These are phyloP conservation scores for Nicotiana rustica DNA, from an alignment of 305 asterid species.

Conservation along the genomic window DNA sequence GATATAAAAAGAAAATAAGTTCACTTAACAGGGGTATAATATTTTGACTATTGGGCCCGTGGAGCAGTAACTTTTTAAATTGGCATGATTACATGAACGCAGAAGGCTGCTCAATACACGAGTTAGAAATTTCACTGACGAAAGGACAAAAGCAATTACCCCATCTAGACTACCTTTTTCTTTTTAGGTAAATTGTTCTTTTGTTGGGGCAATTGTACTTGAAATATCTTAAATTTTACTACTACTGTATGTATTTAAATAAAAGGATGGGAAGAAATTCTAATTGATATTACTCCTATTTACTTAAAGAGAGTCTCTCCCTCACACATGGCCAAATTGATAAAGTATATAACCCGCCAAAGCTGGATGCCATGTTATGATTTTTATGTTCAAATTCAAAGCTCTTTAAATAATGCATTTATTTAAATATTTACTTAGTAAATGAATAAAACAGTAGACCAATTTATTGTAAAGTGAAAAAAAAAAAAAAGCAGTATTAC, in stretches of 20 bases:
- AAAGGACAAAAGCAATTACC: neutral
- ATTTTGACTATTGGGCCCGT: slow-evolving; percentile 9
- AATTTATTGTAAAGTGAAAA: neutral
- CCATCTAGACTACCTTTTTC: neutral
- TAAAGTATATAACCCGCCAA: too few species aligned
- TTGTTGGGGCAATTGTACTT: neutral
- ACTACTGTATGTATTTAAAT: too few species aligned
- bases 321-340: neutral
- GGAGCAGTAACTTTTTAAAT: neutral
- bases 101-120: slow-evolving; percentile 1
- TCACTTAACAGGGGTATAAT: too few species aligned
- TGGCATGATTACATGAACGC: neutral
- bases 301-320: neutral
- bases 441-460: neutral
- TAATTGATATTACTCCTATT: too few species aligned
- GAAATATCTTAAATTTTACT: too few species aligned
- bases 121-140: neutral
- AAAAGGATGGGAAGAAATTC: neutral
- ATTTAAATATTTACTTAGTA: neutral
- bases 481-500: neutral
- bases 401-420: slow-evolving; percentile 34
- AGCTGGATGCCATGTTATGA: neutral
- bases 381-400: neutral
- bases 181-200: neutral
- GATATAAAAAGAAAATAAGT: too few species aligned